A percentile compares a stretch with the other conserved stretches of the same genome.
Conservation (phyloP, 2,329 filamentous ascomycete species). For the Aspergillus chevalieri region DNA sequence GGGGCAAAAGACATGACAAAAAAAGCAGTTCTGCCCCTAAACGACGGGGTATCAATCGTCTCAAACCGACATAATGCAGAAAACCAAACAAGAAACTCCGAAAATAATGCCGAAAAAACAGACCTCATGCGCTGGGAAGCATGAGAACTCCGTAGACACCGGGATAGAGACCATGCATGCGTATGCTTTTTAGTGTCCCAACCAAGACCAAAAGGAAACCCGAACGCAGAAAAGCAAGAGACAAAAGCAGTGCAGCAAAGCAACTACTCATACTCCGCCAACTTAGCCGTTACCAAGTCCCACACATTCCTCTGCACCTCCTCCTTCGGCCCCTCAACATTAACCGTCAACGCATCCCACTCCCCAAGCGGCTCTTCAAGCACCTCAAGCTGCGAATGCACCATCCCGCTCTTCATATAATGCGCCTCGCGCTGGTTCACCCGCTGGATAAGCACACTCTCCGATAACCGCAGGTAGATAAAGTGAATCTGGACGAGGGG, state of each 20-base stretch:
- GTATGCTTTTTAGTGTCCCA: too few relatives aligned
- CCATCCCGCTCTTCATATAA: constrained; percentile 96
- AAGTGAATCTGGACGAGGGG: constrained; percentile 78
- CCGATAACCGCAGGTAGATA: constrained; percentile 76
- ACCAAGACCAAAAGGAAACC: too few relatives aligned
- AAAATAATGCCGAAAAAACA: neutral
- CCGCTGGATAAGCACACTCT: constrained; percentile 67
- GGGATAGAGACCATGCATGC: constrained; percentile 3
- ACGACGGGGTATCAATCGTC: constrained; percentile 2
- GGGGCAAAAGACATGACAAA: neutral
- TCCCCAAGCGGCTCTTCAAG: constrained; percentile 80
- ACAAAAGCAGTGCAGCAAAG: neutral
- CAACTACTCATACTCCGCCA: constrained; percentile 39
- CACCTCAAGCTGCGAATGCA: constrained; percentile 80
- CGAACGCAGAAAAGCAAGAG: neutral
- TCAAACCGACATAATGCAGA: constrained; percentile 1
- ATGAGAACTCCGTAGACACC: constrained; percentile 13
- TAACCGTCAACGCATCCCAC: constrained; percentile 64
- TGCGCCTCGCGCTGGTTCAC: constrained; percentile 72
- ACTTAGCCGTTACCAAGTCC: constrained; percentile 50
- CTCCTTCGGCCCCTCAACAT: constrained; percentile 50
- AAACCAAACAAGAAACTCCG: constrained; percentile 1
- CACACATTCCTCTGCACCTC: constrained; percentile 58
- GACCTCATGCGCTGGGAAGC: neutral
- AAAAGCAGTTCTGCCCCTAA: constrained; percentile 4